Evolutionary conservation across 2,329 filamentous ascomycete species (phyloP).

Genomic region (Cadophora sp.): DNA sequence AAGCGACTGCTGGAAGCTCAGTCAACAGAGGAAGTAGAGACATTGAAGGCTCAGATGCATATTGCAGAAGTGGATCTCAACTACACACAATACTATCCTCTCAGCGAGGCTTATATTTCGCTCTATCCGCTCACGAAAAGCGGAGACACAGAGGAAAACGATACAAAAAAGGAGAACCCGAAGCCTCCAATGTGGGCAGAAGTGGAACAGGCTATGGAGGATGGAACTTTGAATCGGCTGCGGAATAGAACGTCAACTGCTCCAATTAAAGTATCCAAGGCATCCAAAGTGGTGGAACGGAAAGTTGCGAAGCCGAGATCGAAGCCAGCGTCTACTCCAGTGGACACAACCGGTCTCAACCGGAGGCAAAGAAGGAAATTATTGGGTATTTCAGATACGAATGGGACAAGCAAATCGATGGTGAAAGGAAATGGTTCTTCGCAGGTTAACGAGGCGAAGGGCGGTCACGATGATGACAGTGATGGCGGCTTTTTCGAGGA

Average conservation of each 20-base stretch:
- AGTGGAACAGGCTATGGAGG: slow-evolving; percentile 68
- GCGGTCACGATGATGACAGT: slow-evolving; percentile 53
- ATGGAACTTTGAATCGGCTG: slow-evolving; percentile 50
- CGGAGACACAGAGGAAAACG: slow-evolving; percentile 44
- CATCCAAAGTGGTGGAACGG: slow-evolving; percentile 28
- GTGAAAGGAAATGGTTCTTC: slow-evolving; percentile 36
- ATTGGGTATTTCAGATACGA: slow-evolving; percentile 26
- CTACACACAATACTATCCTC: slow-evolving; percentile 76
- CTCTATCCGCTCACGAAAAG: slow-evolving; percentile 58
- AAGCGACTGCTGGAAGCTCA: slow-evolving; percentile 61
- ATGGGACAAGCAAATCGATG: slow-evolving; percentile 34
- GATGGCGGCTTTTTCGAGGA: slow-evolving; percentile 65
- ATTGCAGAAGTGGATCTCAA: slow-evolving; percentile 75
- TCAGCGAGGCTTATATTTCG: slow-evolving; percentile 73
- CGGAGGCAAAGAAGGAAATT: slow-evolving; percentile 42
- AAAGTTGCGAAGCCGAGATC: slow-evolving; percentile 33
- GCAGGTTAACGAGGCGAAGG: slow-evolving; percentile 29
- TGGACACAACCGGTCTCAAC: slow-evolving; percentile 42
- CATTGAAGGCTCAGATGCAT: slow-evolving; percentile 65
- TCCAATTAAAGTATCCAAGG: slow-evolving; percentile 13
- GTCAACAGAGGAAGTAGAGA: slow-evolving; percentile 57
- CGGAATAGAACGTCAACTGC: slow-evolving; percentile 36
- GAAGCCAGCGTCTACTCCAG: slow-evolving; percentile 25
- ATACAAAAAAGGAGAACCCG: slow-evolving; percentile 33
- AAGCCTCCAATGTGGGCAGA: slow-evolving; percentile 68